Base-by-base conservation (phyloP, 2,329 filamentous ascomycete genomes). In the Apiospora rasikravindrae region DNA sequence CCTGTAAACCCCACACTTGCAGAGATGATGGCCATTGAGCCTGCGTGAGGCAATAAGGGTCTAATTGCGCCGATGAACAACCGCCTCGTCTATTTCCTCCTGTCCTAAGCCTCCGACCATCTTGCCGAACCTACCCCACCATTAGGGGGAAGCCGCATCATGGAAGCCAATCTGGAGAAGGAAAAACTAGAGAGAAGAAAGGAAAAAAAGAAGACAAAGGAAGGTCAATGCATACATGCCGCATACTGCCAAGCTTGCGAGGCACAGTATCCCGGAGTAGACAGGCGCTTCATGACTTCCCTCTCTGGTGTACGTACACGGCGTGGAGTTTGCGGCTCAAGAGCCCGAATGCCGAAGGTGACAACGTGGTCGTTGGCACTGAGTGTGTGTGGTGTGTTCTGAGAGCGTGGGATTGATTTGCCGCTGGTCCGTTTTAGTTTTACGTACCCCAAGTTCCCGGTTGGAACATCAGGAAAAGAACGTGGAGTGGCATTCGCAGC, bases 41-140 rank as follows among this genome's bases (percentile, higher is more conserved):
- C 57, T 64, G 57, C 33, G 57, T 64, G 57, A 64, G 67, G 44
- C 67, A 51, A 69, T 69, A 69, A 57, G 68, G 68, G 68, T 69
- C 68, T 69, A 69, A 69, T 69, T 69, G 47, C 68, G 68, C 68
- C 68, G 68, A 69, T 37, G 47, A 69, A 57, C 45, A 69, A 51
- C 68, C 68, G 68, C 45, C 33, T 68, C 45, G 68, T 57, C 33
- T 57, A 26, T 53, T 40, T 37, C 47, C 68, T 40, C 68, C 67
- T 53, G 47, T 26, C 33, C 49, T 53, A 69, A 69, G 68, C 45
- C 68, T 47, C 68, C 68, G 68, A 69, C 68, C 68, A 69, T 69
- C 45, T 69, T 69, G 68, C 68, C 68, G 68, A 69, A 44, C 57
- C 57, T 24, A 40, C 47, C 47, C 68, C 68, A 69, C 68, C 47